phyloP scores from a whole-genome alignment of 2,329 filamentous ascomycete species.

The Penicillium italicum region DNA sequence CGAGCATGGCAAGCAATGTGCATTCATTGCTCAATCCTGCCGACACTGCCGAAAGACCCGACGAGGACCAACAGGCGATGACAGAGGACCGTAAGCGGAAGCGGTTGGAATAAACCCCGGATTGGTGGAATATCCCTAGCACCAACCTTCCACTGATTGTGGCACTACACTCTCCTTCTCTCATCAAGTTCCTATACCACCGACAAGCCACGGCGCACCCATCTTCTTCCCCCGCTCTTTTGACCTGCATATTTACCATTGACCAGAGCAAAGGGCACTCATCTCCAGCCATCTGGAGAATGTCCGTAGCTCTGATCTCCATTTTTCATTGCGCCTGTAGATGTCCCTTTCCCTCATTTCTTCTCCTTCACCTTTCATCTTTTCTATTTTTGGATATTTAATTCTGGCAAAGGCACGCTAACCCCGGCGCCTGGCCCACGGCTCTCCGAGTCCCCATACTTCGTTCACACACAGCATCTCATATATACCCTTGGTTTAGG shows the following conservation, averaged over 20 bases:
- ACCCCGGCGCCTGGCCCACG: neutral
- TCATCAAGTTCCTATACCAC: neutral
- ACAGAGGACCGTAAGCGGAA: constrained; percentile 62
- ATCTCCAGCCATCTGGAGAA: constrained; percentile 6
- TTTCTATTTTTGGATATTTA: constrained; percentile 9
- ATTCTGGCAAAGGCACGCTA: constrained; percentile 5
- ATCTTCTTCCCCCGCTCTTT: neutral
- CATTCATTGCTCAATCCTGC: constrained; percentile 65
- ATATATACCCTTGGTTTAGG: constrained; percentile 28
- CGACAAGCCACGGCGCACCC: neutral
- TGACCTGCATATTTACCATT: constrained; percentile 16
- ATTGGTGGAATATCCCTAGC: neutral
- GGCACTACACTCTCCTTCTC: neutral
- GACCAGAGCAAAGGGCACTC: constrained; percentile 5
- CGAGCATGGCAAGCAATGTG: constrained; percentile 69
- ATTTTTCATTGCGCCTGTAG: constrained; percentile 15
- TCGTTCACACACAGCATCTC: constrained; percentile 15
- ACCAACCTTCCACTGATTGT: neutral
- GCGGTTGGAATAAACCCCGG: constrained; percentile 45
- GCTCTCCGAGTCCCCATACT: neutral
- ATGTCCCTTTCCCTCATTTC: constrained; percentile 11
- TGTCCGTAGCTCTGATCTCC: constrained; percentile 3
- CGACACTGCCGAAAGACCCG: constrained; percentile 62
- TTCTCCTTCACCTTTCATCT: constrained; percentile 5
- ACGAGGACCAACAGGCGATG: constrained; percentile 56